A percentile compares a stretch with the other conserved stretches of the same genome.
phyloP scores from a whole-genome alignment of 2,329 filamentous ascomycete genomes.

The Talaromyces sp. region DNA sequence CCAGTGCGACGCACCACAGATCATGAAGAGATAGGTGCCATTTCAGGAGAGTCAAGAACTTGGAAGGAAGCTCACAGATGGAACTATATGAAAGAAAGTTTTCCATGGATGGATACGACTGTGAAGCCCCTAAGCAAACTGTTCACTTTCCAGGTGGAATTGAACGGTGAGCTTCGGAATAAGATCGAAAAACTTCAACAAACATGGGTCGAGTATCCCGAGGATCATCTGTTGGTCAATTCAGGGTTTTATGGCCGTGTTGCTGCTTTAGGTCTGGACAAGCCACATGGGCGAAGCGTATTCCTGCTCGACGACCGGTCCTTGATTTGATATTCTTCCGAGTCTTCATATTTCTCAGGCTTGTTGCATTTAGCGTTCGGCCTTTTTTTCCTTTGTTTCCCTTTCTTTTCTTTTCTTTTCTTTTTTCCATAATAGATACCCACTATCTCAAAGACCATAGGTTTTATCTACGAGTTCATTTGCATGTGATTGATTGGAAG shows the following conservation, averaged over 20 bases:
- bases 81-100: constrained; percentile 7
- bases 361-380: not conserved
- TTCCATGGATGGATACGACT: constrained; percentile 12
- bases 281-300: constrained; percentile 6
- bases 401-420: too few species aligned
- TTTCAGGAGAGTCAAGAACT: not conserved
- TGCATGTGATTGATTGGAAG: too few species aligned
- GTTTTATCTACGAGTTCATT: not conserved
- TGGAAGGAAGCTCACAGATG: constrained; percentile 16
- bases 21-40: constrained; percentile 13
- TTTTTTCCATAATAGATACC: not conserved
- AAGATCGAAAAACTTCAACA: constrained; percentile 19
- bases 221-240: constrained; percentile 13
- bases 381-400: too few species aligned
- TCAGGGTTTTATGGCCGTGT: constrained; percentile 24
- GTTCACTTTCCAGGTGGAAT: constrained; percentile 14
- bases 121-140: constrained; percentile 15
- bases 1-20: constrained; percentile 14
- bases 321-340: constrained; percentile 7
- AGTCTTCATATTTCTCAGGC: not conserved
- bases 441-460: too few species aligned
- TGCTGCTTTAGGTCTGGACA: constrained; percentile 16
- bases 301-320: constrained; percentile 18
- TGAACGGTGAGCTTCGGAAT: constrained; percentile 1
- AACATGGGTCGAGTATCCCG: constrained; percentile 11